These are phyloP conservation scores for Daldinia bambusicola DNA, from an alignment of 495 filamentous ascomycete genomes.

Conservation along the genomic window DNA sequence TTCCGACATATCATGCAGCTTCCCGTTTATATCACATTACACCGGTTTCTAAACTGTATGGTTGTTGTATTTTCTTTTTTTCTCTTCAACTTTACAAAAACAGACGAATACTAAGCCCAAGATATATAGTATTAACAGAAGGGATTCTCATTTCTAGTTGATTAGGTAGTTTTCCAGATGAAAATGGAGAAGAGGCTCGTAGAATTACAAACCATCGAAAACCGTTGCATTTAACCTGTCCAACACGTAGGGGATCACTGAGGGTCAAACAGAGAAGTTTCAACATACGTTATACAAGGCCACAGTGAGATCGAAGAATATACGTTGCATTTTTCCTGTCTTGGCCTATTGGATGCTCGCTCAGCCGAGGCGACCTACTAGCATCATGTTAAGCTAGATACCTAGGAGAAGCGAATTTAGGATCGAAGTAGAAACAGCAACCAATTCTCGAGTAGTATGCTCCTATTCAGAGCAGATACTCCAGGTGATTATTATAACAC, in stretches of 20 bases:
- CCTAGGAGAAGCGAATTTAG: not conserved
- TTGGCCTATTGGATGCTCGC: not conserved
- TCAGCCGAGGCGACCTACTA: not conserved
- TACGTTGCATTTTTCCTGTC: not conserved
- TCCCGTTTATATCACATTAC: conserved; percentile 5
- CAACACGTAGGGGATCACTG: no score
- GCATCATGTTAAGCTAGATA: not conserved
- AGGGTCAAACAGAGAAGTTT: not conserved
- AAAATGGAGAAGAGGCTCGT: no score
- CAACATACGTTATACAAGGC: not conserved
- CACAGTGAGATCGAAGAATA: not conserved
- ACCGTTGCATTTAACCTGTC: no score
- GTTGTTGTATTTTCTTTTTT: not conserved
- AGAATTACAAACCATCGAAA: no score
- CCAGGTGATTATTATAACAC: not conserved
- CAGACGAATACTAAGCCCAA: not conserved
- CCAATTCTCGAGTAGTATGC: not conserved
- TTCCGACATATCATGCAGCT: not conserved
- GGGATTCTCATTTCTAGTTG: no score
- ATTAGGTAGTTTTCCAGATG: no score
- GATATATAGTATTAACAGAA: no score
- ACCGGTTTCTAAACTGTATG: not conserved
- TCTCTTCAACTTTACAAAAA: not conserved
- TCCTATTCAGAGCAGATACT: not conserved
- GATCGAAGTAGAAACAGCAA: not conserved